Percentiles rank a stretch among this genome's conserved stretches.
phyloP scores from a whole-genome alignment of 2,329 filamentous ascomycete species.

The Xylaria sp. region DNA sequence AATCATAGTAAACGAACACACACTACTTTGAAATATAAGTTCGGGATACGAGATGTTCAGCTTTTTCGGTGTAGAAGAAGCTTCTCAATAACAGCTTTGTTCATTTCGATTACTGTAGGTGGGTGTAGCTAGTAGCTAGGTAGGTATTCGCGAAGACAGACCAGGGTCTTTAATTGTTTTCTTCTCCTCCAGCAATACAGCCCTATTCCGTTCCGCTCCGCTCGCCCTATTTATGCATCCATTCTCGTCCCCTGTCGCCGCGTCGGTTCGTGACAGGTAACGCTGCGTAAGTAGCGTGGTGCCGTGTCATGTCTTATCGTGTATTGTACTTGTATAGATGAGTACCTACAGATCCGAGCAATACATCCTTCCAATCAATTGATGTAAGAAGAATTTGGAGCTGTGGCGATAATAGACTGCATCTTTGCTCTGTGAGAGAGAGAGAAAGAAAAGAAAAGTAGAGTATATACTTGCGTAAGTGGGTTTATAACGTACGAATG shows the following conservation, averaged over 20 bases:
- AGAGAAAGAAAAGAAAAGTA: background rate
- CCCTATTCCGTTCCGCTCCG: constrained; percentile 24
- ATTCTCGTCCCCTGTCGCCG: constrained; percentile 13
- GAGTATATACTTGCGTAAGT: background rate
- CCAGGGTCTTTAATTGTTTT: constrained; percentile 1
- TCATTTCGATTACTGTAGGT: background rate
- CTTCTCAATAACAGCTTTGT: background rate
- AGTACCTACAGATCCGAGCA: too few species aligned
- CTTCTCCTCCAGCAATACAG: constrained; percentile 21
- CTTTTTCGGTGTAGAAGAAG: constrained; percentile 10
- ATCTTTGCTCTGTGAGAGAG: background rate
- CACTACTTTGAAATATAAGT: background rate
- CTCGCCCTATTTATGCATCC: constrained; percentile 17
- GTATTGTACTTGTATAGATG: too few species aligned
- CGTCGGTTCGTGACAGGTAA: constrained; percentile 20
- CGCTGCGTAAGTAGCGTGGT: background rate
- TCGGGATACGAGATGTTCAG: constrained; percentile 11
- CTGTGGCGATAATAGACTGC: too few species aligned
- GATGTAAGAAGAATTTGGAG: too few species aligned
- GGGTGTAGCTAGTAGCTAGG: background rate
- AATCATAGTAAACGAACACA: too few species aligned
- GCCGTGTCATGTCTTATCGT: background rate
- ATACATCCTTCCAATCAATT: too few species aligned
- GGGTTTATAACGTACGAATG: background rate
- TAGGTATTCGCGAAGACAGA: background rate